A percentile compares a stretch with the other conserved stretches of the same genome.
Conservation (phyloP, 2,329 filamentous ascomycete genomes). For the Epichloe aotearoae region DNA sequence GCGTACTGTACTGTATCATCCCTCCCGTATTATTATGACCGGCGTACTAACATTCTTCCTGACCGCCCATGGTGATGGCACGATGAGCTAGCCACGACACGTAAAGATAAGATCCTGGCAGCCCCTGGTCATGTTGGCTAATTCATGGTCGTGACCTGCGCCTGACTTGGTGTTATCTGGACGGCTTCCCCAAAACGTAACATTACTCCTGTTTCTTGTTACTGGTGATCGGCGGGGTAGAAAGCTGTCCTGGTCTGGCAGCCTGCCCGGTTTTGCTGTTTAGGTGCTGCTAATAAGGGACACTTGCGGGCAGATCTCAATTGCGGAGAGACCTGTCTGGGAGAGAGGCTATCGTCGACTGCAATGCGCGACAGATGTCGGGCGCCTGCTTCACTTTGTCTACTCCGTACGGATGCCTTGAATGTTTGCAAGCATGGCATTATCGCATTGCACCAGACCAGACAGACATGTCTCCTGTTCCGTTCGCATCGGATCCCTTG, state of each 20-base stretch:
- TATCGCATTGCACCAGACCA: no score
- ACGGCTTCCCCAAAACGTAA: not conserved
- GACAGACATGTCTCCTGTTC: no score
- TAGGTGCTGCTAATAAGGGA: no score
- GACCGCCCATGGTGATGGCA: not conserved
- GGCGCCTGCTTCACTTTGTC: not conserved
- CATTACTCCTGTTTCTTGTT: not conserved
- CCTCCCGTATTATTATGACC: no score
- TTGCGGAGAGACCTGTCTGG: not conserved
- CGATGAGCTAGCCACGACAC: not conserved
- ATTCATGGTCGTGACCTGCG: not conserved
- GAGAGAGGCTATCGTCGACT: not conserved
- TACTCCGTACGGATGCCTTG: no score
- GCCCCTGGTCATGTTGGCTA: not conserved
- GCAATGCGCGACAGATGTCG: not conserved
- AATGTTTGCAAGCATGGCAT: no score
- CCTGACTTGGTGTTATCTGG: not conserved
- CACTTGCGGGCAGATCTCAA: conserved; percentile 1
- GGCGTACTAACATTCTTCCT: not conserved
- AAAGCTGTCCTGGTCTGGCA: not conserved
- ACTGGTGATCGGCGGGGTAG: not conserved
- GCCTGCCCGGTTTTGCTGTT: no score
- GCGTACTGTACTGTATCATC: not conserved
- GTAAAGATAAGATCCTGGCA: not conserved
- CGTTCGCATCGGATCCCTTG: no score